These are phyloP conservation scores for Lachancea mirantina DNA, from an alignment of 805 yeast species.

Conservation along the genomic window DNA sequence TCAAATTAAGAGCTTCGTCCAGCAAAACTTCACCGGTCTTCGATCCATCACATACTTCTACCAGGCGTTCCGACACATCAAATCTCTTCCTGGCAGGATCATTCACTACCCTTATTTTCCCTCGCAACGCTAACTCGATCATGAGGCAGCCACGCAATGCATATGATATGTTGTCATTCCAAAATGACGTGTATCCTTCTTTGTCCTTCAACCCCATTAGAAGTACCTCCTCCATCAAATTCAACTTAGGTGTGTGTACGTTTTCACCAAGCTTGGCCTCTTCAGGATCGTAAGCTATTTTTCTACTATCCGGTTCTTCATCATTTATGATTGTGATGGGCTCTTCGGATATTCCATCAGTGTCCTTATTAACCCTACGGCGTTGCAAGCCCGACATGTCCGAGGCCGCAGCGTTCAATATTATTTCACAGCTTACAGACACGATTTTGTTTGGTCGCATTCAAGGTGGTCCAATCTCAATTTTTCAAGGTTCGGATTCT, in stretches of 20 bases:
- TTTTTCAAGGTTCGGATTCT: too few relatives aligned
- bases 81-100: constrained; percentile 89
- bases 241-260: constrained; percentile 57
- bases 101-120: constrained; percentile 79
- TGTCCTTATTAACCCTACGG: constrained; percentile 56
- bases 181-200: constrained; percentile 92
- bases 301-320: constrained; percentile 25
- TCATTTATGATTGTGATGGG: constrained; percentile 13
- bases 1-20: constrained; percentile 87
- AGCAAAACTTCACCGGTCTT: constrained; percentile 92
- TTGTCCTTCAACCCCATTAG: constrained; percentile 89
- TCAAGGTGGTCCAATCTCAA: too few relatives aligned
- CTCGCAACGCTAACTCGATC: constrained; percentile 86
- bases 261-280: constrained; percentile 36
- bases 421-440: too few relatives aligned
- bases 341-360: constrained; percentile 16
- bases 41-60: constrained; percentile 78
- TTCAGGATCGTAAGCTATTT: constrained; percentile 75
- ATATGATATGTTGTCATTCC: constrained; percentile 97
- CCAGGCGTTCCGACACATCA: constrained; percentile 77
- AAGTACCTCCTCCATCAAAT: constrained; percentile 94
- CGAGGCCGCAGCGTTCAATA: constrained; percentile 1
- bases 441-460: too few relatives aligned
- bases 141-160: constrained; percentile 92
- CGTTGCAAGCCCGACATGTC: constrained; percentile 59